Conservation (phyloP, 208 protist genomes). For the Leishmania tropica region DNA sequence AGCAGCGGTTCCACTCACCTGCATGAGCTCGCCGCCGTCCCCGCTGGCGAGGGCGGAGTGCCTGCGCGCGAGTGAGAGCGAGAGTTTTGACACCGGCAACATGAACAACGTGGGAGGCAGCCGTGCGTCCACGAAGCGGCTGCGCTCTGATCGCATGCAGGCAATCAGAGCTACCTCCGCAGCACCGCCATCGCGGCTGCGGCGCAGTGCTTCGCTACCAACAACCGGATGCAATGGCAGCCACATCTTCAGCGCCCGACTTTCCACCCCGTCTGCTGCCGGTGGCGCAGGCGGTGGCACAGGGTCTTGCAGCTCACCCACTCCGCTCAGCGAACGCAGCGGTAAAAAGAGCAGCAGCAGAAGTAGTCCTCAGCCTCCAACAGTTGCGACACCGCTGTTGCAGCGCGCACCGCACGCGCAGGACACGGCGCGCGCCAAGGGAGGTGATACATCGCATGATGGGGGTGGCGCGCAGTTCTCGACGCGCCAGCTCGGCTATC, state of each 20-base stretch:
- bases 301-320: neutral
- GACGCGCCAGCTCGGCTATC: neutral
- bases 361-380: too few species aligned
- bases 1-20: neutral
- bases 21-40: neutral
- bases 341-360: neutral
- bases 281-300: neutral
- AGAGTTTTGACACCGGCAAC: neutral
- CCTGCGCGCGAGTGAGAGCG: neutral
- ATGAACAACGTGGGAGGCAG: neutral
- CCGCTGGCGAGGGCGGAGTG: neutral
- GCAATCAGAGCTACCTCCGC: neutral
- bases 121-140: slow-evolving; percentile 1
- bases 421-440: neutral
- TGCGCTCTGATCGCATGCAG: neutral
- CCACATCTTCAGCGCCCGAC: neutral
- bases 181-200: neutral
- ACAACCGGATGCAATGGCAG: slow-evolving; percentile 13
- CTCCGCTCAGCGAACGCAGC: neutral
- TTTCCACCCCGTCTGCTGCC: neutral
- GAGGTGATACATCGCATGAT: neutral
- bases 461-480: neutral
- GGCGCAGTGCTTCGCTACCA: slow-evolving; percentile 24
- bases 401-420: neutral
- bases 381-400: neutral